Evolutionary conservation across 1,139 yeast species (phyloP).

Genomic region (Debaryomyces subglobosus): DNA sequence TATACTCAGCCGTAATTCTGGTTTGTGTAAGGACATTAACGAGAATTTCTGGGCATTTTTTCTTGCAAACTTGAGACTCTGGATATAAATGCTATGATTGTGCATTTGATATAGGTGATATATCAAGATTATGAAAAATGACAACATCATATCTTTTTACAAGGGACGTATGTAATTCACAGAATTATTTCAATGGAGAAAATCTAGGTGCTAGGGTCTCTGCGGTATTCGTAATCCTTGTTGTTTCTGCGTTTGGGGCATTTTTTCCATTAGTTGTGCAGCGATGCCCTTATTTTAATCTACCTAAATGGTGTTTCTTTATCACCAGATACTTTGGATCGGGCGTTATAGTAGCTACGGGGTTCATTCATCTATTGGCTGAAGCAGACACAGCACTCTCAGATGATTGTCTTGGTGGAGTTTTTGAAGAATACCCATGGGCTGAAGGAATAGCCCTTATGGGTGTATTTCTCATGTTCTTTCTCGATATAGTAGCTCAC

Average conservation of each 20-base stretch:
- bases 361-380: constrained; percentile 16
- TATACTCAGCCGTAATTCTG: background rate
- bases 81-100: background rate
- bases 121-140: background rate
- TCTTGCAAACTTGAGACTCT: background rate
- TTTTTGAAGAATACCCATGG: constrained; percentile 42
- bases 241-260: constrained; percentile 16
- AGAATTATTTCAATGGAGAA: constrained; percentile 12
- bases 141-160: background rate
- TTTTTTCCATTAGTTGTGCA: constrained; percentile 15
- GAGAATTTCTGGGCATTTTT: background rate
- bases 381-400: constrained; percentile 23
- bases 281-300: constrained; percentile 10
- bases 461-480: constrained; percentile 35
- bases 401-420: constrained; percentile 40
- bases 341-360: constrained; percentile 20
- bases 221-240: constrained; percentile 16
- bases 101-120: background rate
- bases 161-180: constrained; percentile 7
- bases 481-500: constrained; percentile 12
- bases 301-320: constrained; percentile 15
- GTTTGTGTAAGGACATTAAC: background rate
- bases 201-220: constrained; percentile 17
- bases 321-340: constrained; percentile 17
- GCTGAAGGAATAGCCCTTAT: constrained; percentile 44